A percentile compares a stretch with the other conserved stretches of the same genome.
These are phyloP conservation scores for Aspergillus steynii DNA, from an alignment of 495 filamentous ascomycete species.

Conservation along the genomic window DNA sequence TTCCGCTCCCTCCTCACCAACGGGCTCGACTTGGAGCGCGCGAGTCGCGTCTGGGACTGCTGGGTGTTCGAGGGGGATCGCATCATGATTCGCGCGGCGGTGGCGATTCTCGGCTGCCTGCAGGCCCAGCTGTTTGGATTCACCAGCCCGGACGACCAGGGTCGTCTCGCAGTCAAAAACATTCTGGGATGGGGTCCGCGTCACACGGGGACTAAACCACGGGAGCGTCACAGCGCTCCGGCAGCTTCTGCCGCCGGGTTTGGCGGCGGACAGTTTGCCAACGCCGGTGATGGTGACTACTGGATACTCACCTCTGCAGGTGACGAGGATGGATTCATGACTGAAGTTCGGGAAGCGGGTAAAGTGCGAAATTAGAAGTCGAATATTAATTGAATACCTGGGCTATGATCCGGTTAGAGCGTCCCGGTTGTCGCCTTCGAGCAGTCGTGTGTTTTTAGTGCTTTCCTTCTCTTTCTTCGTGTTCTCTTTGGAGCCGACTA, in stretches of 20 bases:
- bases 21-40: constrained; percentile 67
- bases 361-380: constrained; percentile 50
- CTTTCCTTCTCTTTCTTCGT: not conserved
- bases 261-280: constrained; percentile 40
- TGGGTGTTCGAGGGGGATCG: constrained; percentile 92
- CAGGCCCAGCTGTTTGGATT: constrained; percentile 64
- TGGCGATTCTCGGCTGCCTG: constrained; percentile 66
- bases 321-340: constrained; percentile 70
- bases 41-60: constrained; percentile 85
- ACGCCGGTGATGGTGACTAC: constrained; percentile 43
- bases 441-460: not conserved
- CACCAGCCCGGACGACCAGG: constrained; percentile 44
- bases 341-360: constrained; percentile 64
- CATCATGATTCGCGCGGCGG: constrained; percentile 72
- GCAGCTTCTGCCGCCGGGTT: constrained; percentile 35
- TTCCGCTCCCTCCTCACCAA: constrained; percentile 59
- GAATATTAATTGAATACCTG: not conserved
- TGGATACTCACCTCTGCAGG: constrained; percentile 48
- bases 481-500: not conserved
- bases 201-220: constrained; percentile 35
- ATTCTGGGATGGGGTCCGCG: constrained; percentile 56
- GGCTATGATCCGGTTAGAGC: not conserved
- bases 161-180: constrained; percentile 34
- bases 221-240: constrained; percentile 45
- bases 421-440: not conserved